A percentile compares a stretch with the other conserved stretches of the same genome.
phyloP scores from a whole-genome alignment of 2,329 filamentous ascomycete genomes.

The Neonectria neomacrospora region DNA sequence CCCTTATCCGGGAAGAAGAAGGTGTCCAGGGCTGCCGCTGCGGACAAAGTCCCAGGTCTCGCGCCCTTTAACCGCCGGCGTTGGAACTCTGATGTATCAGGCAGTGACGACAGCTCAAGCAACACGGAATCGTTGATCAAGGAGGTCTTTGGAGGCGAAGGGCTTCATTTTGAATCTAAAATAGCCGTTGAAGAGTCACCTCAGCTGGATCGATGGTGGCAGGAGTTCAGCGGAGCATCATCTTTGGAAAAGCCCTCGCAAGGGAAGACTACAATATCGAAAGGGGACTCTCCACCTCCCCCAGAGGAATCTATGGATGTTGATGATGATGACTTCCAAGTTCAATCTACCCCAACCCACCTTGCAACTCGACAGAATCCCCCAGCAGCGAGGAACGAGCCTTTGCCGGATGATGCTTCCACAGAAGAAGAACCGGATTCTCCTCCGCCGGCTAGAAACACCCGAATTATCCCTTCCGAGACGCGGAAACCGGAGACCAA shows the following conservation, averaged over 20 bases:
- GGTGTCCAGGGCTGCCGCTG: constrained; percentile 56
- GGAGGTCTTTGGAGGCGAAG: constrained; percentile 54
- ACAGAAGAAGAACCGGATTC: constrained; percentile 49
- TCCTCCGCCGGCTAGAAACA: constrained; percentile 8
- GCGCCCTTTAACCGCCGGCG: constrained; percentile 57
- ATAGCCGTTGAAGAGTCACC: constrained; percentile 48
- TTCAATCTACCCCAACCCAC: constrained; percentile 60
- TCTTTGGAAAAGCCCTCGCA: constrained; percentile 37
- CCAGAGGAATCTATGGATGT: constrained; percentile 36
- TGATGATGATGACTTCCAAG: constrained; percentile 59
- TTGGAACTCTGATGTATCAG: constrained; percentile 51
- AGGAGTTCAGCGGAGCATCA: constrained; percentile 50
- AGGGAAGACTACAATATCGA: constrained; percentile 21
- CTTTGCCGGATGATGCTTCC: constrained; percentile 43
- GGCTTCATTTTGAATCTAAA: constrained; percentile 46
- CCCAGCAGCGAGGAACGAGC: constrained; percentile 20
- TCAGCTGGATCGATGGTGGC: constrained; percentile 63
- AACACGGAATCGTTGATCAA: constrained; percentile 53
- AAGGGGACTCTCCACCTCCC: constrained; percentile 25
- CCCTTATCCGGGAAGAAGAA: constrained; percentile 60
- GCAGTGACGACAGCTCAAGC: constrained; percentile 40
- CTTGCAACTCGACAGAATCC: constrained; percentile 42
- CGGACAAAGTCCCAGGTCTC: constrained; percentile 63
- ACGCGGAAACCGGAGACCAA: constrained; percentile 33
- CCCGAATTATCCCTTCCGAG: constrained; percentile 21